phyloP scores from a whole-genome alignment of 1,284 basidiomycete species.

The Paramarasmius palmivorus region DNA sequence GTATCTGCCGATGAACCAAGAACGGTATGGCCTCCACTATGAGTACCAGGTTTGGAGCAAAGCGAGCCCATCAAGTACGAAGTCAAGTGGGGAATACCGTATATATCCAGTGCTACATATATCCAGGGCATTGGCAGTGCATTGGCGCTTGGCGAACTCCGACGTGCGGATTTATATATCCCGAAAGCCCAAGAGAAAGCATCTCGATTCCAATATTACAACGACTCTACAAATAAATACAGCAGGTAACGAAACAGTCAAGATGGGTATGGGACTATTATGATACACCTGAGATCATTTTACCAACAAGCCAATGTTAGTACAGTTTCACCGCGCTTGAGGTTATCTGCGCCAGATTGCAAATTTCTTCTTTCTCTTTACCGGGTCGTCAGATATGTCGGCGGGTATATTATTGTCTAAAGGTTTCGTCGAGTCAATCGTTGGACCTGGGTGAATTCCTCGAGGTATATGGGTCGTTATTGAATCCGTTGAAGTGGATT shows the following conservation, averaged over 20 bases:
- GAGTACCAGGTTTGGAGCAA: slow-evolving; percentile 59
- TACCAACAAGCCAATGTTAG: too few species aligned
- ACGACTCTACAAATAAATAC: too few species aligned
- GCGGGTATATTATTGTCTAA: neutral
- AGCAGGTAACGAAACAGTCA: too few species aligned
- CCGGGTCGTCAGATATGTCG: slow-evolving; percentile 19
- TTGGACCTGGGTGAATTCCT: neutral
- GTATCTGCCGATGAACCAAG: slow-evolving; percentile 37
- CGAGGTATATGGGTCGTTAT: slow-evolving; percentile 28
- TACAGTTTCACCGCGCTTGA: too few species aligned
- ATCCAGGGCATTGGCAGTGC: too few species aligned
- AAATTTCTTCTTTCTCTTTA: slow-evolving; percentile 26
- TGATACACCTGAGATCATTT: too few species aligned
- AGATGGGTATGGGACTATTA: too few species aligned
- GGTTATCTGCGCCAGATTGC: slow-evolving; percentile 24
- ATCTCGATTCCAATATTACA: too few species aligned
- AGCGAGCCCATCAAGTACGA: slow-evolving; percentile 58
- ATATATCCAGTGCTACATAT: too few species aligned
- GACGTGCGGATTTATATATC: too few species aligned
- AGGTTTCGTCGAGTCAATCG: neutral
- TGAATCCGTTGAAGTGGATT: slow-evolving; percentile 48
- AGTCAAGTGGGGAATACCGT: slow-evolving; percentile 9
- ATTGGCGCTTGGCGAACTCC: too few species aligned
- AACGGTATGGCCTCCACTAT: slow-evolving; percentile 56
- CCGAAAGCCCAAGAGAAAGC: too few species aligned